Evolutionary conservation across 352 stramenopile species (phyloP).

Genomic region (Plasmopara halstedii): DNA sequence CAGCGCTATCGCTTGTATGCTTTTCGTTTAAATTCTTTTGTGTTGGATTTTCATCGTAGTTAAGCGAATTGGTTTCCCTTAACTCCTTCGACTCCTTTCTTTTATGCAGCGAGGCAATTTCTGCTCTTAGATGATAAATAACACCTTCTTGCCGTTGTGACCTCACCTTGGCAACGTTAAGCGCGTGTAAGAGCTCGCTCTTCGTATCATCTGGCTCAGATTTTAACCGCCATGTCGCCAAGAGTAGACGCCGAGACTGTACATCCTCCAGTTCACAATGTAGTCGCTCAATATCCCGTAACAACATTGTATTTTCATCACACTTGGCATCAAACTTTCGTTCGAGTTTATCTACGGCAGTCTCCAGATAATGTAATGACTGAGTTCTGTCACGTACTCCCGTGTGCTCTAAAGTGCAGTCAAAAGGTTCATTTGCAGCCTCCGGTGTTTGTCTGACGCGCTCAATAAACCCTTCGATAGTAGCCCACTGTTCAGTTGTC

Average conservation of each 20-base stretch:
- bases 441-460: constrained; percentile 50
- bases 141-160: constrained; percentile 20
- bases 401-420: constrained; percentile 1
- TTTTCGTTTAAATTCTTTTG: neutral
- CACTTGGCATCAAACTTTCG: constrained; percentile 14
- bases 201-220: constrained; percentile 5
- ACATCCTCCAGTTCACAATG: constrained; percentile 26
- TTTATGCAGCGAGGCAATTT: constrained; percentile 21
- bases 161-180: constrained; percentile 18
- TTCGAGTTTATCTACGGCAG: constrained; percentile 9
- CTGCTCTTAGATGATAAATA: constrained; percentile 18
- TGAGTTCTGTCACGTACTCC: constrained; percentile 1
- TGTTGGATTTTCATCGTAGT: no score
- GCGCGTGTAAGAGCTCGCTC: constrained; percentile 12
- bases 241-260: constrained; percentile 1
- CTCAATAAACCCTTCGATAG: constrained; percentile 66
- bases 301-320: constrained; percentile 26
- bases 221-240: neutral
- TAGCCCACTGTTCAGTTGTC: constrained; percentile 42
- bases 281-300: constrained; percentile 27
- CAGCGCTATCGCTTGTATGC: neutral
- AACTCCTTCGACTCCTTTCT: neutral
- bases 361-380: neutral
- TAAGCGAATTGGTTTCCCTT: neutral
- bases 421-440: constrained; percentile 34